Conservation (phyloP, 2,329 filamentous ascomycete species). For the Proliferodiscus dingleyae region DNA sequence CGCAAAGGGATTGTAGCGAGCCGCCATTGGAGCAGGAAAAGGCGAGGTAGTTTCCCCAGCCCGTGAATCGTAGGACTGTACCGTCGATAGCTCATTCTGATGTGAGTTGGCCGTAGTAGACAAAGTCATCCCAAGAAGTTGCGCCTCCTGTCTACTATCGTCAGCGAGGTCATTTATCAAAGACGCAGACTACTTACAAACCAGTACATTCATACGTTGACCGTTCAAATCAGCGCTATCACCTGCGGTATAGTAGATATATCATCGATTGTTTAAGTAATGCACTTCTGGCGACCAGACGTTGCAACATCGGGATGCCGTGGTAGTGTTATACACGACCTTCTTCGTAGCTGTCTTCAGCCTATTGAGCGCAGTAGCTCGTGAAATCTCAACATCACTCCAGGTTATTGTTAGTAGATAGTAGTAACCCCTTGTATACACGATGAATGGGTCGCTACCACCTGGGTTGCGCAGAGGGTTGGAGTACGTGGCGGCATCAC, state of each 20-base stretch:
- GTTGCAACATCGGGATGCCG: slow-evolving; percentile 45
- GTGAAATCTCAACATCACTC: slow-evolving; percentile 49
- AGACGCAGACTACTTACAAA: slow-evolving; percentile 31
- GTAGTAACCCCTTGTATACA: slow-evolving; percentile 49
- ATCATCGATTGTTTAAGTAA: slow-evolving; percentile 45
- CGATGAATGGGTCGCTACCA: slow-evolving; percentile 50
- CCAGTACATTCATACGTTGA: slow-evolving; percentile 47
- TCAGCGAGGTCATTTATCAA: background rate
- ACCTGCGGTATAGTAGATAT: slow-evolving; percentile 53
- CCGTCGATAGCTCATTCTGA: slow-evolving; percentile 50
- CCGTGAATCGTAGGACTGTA: slow-evolving; percentile 43
- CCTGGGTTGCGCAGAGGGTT: slow-evolving; percentile 47
- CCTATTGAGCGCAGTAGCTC: slow-evolving; percentile 48
- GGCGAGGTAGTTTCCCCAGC: slow-evolving; percentile 46
- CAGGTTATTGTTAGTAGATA: slow-evolving; percentile 54
- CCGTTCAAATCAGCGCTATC: slow-evolving; percentile 39
- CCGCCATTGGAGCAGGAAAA: slow-evolving; percentile 39
- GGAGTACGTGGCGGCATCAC: slow-evolving; percentile 35
- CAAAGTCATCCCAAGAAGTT: slow-evolving; percentile 47
- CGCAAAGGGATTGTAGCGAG: slow-evolving; percentile 27
- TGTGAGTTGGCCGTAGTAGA: slow-evolving; percentile 44
- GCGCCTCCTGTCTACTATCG: slow-evolving; percentile 38
- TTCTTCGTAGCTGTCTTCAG: slow-evolving; percentile 50
- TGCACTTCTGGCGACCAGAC: slow-evolving; percentile 56
- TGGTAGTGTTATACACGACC: slow-evolving; percentile 44